A percentile compares a stretch with the other conserved stretches of the same genome.
These are phyloP conservation scores for Tylopilus orsonianus DNA, from an alignment of 1,284 basidiomycete species.

Conservation along the genomic window DNA sequence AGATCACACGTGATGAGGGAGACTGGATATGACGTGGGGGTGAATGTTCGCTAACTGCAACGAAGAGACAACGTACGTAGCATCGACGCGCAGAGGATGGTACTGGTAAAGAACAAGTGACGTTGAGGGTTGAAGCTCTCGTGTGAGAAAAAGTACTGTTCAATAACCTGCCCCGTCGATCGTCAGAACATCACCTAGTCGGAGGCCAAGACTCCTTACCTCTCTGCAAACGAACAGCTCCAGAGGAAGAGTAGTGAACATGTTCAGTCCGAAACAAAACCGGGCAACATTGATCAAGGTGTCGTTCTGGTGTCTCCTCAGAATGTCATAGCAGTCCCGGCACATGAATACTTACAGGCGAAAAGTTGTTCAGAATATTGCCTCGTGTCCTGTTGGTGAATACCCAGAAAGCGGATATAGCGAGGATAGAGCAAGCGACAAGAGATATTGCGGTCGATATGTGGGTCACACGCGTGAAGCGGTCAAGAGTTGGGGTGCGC, in stretches of 20 bases:
- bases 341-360: slow-evolving; percentile 46
- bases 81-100: slow-evolving; percentile 83
- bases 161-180: slow-evolving; percentile 64
- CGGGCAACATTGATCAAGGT: slow-evolving; percentile 90
- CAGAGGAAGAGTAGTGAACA: slow-evolving; percentile 95
- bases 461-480: slow-evolving; percentile 93
- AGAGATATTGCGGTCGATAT: slow-evolving; percentile 84
- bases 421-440: slow-evolving; percentile 79
- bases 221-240: slow-evolving; percentile 95
- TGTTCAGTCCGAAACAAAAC: slow-evolving; percentile 95
- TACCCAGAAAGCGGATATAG: slow-evolving; percentile 87
- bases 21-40: slow-evolving; percentile 47
- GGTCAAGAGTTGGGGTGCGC: slow-evolving; percentile 90
- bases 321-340: neutral
- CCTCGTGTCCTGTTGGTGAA: slow-evolving; percentile 95
- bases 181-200: slow-evolving; percentile 3
- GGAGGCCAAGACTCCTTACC: slow-evolving; percentile 40
- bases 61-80: slow-evolving; percentile 52
- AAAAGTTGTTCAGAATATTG: slow-evolving; percentile 93
- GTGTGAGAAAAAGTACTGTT: slow-evolving; percentile 90
- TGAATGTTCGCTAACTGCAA: neutral
- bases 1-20: slow-evolving; percentile 94
- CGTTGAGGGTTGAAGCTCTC: slow-evolving; percentile 78
- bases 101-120: slow-evolving; percentile 90
- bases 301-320: slow-evolving; percentile 55